These are phyloP conservation scores for Rhododendron mucronatum DNA, from an alignment of 148 eudicot genomes.

Conservation along the genomic window DNA sequence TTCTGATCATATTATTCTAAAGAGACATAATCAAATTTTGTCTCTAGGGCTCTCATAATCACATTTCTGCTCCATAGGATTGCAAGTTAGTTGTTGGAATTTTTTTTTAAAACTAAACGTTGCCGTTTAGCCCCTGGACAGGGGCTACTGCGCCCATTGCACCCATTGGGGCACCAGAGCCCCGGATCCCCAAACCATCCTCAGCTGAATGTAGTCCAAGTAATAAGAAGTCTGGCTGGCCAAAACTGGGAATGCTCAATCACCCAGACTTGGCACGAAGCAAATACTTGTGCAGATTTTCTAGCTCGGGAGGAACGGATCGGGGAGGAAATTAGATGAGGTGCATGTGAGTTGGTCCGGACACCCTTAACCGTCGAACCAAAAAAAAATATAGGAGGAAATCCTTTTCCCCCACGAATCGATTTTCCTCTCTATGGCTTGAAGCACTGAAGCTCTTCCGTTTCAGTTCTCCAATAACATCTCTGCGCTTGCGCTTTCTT, in stretches of 20 bases:
- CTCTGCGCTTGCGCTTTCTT: no score
- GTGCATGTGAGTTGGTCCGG: background rate
- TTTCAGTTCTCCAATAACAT: background rate
- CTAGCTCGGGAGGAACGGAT: background rate
- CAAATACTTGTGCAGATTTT: background rate
- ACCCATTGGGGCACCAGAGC: no score
- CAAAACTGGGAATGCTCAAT: background rate
- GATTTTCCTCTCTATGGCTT: background rate
- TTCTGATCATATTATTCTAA: no score
- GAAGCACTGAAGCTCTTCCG: background rate
- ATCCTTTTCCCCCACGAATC: background rate
- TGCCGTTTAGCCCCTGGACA: no score
- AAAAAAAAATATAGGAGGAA: no score
- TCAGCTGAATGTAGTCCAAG: background rate
- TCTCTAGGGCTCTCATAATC: no score
- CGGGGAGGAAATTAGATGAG: background rate
- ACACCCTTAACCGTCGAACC: background rate
- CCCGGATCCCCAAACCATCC: background rate
- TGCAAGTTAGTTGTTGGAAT: no score
- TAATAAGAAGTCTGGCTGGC: background rate
- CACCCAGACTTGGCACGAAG: background rate
- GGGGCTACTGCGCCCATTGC: no score
- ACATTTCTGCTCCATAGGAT: no score
- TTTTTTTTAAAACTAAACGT: no score
- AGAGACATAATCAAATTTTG: no score